Conservation (phyloP, 1,139 yeast species). For the Protomyces macrosporus region DNA sequence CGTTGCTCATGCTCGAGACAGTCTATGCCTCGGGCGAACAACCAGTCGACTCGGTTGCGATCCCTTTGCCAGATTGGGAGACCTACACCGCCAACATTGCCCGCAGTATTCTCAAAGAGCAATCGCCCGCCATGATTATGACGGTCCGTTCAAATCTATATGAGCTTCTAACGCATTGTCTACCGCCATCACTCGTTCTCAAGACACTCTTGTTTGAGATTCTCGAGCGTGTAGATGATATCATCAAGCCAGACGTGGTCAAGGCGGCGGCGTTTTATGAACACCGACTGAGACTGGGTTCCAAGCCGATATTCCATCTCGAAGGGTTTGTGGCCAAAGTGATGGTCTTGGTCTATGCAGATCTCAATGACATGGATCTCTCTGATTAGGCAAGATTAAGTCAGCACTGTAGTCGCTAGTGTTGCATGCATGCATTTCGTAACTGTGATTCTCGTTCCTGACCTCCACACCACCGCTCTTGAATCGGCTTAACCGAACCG, state of each 20-base stretch:
- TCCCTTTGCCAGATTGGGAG: slow-evolving; percentile 81
- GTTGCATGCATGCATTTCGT: too few relatives aligned
- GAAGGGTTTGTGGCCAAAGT: slow-evolving; percentile 89
- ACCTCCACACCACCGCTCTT: neutral
- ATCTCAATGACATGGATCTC: slow-evolving; percentile 21
- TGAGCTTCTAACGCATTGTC: slow-evolving; percentile 85
- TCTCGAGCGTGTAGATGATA: slow-evolving; percentile 47
- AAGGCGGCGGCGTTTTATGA: slow-evolving; percentile 70
- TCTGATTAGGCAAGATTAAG: neutral
- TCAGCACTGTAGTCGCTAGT: too few relatives aligned
- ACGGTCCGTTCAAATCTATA: slow-evolving; percentile 70
- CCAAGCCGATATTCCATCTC: slow-evolving; percentile 83
- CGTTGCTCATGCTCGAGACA: slow-evolving; percentile 77
- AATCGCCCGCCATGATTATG: slow-evolving; percentile 63
- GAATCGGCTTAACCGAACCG: neutral
- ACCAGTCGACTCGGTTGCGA: slow-evolving; percentile 38
- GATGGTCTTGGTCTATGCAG: slow-evolving; percentile 45
- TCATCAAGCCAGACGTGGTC: slow-evolving; percentile 52
- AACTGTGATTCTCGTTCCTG: too few relatives aligned
- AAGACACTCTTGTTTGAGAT: slow-evolving; percentile 47
- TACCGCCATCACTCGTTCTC: slow-evolving; percentile 75
- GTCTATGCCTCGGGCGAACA: slow-evolving; percentile 57
- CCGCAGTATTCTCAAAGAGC: slow-evolving; percentile 51
- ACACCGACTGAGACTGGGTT: slow-evolving; percentile 80
- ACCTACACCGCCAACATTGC: slow-evolving; percentile 64